Evolutionary conservation across 2,329 filamentous ascomycete species (phyloP).

Genomic region (Meredithiella fracta): DNA sequence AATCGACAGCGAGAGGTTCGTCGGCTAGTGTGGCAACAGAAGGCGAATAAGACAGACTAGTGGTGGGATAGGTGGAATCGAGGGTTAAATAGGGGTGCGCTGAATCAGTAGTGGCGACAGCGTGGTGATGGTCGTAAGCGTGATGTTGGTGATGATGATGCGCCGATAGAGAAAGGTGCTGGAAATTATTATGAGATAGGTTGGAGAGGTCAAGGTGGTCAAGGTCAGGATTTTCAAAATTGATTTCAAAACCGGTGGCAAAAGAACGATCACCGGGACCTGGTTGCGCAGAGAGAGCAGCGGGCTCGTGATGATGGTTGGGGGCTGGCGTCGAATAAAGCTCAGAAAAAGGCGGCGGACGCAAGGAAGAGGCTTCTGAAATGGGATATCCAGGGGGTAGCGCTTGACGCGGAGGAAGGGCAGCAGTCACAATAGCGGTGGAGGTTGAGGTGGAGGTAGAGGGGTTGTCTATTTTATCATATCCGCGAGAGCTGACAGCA

Average conservation of each 20-base stretch:
- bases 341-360: constrained; percentile 41
- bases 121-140: not conserved
- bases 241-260: constrained; percentile 10
- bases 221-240: not conserved
- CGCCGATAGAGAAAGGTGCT: constrained; percentile 15
- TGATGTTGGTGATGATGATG: constrained; percentile 12
- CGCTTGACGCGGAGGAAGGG: constrained; percentile 16
- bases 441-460: not conserved
- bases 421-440: constrained; percentile 4
- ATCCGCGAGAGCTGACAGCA: not conserved
- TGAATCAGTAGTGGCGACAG: not conserved
- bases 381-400: constrained; percentile 44
- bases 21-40: not conserved
- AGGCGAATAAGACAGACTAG: not conserved
- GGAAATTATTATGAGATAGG: constrained; percentile 14
- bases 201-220: not conserved
- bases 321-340: constrained; percentile 23
- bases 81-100: not conserved
- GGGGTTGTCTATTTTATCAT: constrained; percentile 4
- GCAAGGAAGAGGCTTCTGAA: constrained; percentile 36
- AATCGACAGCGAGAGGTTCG: not conserved
- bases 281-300: constrained; percentile 20
- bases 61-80: not conserved
- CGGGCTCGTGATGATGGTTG: constrained; percentile 18
- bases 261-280: constrained; percentile 17